Evolutionary conservation across 139 green algal species (phyloP).

Genomic region (Deuterostichococcus epilithicus): DNA sequence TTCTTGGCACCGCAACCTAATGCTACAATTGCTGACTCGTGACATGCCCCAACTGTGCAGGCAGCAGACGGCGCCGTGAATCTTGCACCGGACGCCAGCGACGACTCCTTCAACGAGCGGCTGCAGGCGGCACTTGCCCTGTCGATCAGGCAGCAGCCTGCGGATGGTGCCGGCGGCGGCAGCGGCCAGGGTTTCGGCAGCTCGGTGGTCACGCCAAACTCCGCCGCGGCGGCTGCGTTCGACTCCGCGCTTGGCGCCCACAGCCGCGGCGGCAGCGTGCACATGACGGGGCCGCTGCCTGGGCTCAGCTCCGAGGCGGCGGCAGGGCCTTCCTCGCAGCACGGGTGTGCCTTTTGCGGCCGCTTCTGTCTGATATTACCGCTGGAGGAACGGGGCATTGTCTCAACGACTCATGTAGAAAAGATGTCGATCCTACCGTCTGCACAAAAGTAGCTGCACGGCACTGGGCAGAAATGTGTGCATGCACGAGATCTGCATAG

Average conservation of each 20-base stretch:
- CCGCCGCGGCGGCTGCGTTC: background rate
- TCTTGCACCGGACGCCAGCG: background rate
- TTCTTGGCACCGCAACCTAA: too few relatives aligned
- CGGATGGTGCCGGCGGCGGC: background rate
- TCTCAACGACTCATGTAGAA: too few relatives aligned
- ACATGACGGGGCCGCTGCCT: background rate
- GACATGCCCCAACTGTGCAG: background rate
- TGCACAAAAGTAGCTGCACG: too few relatives aligned
- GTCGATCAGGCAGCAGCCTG: background rate
- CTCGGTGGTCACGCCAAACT: background rate
- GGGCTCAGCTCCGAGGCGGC: too few relatives aligned
- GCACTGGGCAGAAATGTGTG: too few relatives aligned
- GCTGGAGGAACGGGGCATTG: too few relatives aligned
- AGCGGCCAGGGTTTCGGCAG: background rate
- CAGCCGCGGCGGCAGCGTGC: background rate
- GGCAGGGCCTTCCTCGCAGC: background rate
- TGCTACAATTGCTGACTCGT: too few relatives aligned
- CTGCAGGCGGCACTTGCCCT: constrained; percentile 17
- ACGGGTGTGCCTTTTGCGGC: too few relatives aligned
- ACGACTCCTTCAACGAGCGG: background rate
- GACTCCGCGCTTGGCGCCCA: background rate
- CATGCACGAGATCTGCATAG: too few relatives aligned
- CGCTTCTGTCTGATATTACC: too few relatives aligned
- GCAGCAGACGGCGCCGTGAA: background rate
- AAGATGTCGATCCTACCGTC: too few relatives aligned